Conservation (phyloP, 1,139 yeast genomes). For the Protomyces gravidus region DNA sequence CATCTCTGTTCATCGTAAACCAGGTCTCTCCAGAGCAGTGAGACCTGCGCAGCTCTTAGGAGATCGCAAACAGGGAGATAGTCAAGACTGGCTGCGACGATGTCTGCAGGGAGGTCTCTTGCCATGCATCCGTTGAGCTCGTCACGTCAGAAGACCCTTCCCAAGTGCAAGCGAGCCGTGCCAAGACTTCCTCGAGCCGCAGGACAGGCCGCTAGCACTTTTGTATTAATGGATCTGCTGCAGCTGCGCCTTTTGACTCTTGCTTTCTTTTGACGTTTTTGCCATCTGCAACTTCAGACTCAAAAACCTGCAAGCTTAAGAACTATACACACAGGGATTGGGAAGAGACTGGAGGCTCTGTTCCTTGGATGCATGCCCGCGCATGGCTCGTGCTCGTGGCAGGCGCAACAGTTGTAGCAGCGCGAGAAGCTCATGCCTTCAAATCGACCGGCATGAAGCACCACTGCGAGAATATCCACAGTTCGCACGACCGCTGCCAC, state of each 20-base stretch:
- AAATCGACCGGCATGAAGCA: slow-evolving; percentile 11
- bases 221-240: too few species aligned
- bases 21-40: slow-evolving; percentile 41
- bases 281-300: background rate
- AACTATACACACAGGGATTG: too few species aligned
- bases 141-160: background rate
- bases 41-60: slow-evolving; percentile 39
- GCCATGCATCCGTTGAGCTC: background rate
- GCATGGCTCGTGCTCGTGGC: background rate
- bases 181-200: background rate
- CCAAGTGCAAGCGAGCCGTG: too few species aligned
- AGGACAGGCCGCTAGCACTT: too few species aligned
- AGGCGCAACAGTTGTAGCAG: background rate
- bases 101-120: slow-evolving; percentile 26
- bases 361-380: background rate
- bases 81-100: slow-evolving; percentile 26
- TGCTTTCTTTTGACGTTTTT: background rate
- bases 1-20: slow-evolving; percentile 47
- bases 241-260: background rate
- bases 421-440: background rate
- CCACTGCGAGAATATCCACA: slow-evolving; percentile 31
- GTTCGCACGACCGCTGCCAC: slow-evolving; percentile 39
- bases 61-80: slow-evolving; percentile 38
- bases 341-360: too few species aligned
- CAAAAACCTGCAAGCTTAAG: background rate